Conservation (phyloP, 2,329 filamentous ascomycete species). For the Beauveria asiatica region DNA sequence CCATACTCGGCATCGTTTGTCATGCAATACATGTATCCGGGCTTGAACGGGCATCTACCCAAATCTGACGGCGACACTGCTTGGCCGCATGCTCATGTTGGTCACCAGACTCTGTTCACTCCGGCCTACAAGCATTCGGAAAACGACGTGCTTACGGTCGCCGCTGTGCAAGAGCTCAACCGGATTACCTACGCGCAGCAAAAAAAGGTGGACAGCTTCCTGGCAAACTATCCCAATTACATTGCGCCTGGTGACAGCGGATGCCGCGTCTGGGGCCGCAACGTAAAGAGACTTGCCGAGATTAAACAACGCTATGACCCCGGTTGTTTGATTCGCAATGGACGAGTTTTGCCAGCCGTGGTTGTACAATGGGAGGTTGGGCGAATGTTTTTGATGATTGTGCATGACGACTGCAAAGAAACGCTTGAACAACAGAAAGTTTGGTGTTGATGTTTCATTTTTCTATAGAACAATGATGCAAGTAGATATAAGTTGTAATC, state of each 20-base stretch:
- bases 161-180: not conserved
- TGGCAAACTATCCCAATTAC: slow-evolving; percentile 10
- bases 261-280: slow-evolving; percentile 1
- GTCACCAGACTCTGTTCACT: slow-evolving; percentile 7
- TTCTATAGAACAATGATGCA: not conserved
- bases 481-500: not conserved
- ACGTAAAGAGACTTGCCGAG: not conserved
- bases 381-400: not conserved
- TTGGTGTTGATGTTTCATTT: not conserved
- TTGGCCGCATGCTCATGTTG: slow-evolving; percentile 3
- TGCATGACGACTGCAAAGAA: not conserved
- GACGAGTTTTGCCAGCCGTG: not conserved
- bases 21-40: slow-evolving; percentile 10
- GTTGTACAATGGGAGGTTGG: slow-evolving; percentile 3
- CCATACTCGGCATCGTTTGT: slow-evolving; percentile 7
- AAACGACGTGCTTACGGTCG: not conserved
- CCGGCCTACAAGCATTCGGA: not conserved
- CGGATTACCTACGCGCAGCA: slow-evolving; percentile 3
- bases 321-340: slow-evolving; percentile 3
- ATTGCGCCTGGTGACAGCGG: slow-evolving; percentile 3
- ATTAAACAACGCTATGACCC: slow-evolving; percentile 9
- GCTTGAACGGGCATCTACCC: not conserved
- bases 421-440: not conserved
- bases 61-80: not conserved
- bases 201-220: not conserved